Conservation (phyloP, 2,329 filamentous ascomycete species). For the Echinosphaeria canescens region DNA sequence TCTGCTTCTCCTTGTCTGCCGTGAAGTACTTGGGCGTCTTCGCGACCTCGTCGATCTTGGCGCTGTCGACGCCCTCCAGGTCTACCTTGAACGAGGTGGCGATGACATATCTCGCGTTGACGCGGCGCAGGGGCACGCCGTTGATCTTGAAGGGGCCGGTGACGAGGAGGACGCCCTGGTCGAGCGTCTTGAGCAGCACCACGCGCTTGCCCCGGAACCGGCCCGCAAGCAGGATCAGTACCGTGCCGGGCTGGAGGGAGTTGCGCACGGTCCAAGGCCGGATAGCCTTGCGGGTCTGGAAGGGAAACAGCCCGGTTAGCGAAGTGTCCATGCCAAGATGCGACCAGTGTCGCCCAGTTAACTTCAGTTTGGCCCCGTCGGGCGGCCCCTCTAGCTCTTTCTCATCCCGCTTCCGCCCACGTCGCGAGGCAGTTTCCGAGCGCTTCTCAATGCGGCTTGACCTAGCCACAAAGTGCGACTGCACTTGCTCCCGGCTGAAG, state of each 20-base stretch:
- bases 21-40: constrained; percentile 87
- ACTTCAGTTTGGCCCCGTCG: constrained; percentile 1
- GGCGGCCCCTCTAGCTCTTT: neutral
- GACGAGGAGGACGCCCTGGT: constrained; percentile 95
- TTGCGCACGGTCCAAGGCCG: constrained; percentile 72
- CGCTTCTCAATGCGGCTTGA: too few species aligned
- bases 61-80: constrained; percentile 65
- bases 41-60: constrained; percentile 67
- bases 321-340: too few species aligned
- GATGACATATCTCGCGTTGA: constrained; percentile 87
- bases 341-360: constrained; percentile 7
- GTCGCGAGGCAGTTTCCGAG: too few species aligned
- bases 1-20: constrained; percentile 85
- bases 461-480: too few species aligned
- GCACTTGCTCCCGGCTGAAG: too few species aligned
- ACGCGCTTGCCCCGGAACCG: constrained; percentile 99
- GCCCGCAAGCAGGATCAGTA: constrained; percentile 97
- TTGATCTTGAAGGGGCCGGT: constrained; percentile 99
- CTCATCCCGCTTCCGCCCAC: too few species aligned
- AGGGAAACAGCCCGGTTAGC: neutral
- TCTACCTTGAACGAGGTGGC: constrained; percentile 75
- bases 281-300: constrained; percentile 82
- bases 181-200: constrained; percentile 92
- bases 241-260: constrained; percentile 80
- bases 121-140: constrained; percentile 88